Conservation (phyloP, 2,329 filamentous ascomycete species). For the Fusarium proliferatum region DNA sequence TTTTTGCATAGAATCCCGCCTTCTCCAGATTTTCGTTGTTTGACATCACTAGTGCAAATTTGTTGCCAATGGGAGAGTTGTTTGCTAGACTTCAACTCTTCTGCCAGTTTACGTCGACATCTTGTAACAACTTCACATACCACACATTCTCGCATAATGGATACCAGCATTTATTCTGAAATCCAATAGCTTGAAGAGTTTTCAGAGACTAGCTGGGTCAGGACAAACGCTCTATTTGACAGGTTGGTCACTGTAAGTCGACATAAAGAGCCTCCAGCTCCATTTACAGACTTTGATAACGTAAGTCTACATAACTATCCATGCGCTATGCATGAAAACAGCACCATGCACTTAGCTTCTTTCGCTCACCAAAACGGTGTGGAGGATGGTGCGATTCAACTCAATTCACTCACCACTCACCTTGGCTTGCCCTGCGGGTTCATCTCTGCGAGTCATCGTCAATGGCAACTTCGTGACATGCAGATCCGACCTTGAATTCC, state of each 20-base stretch:
- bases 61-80: constrained; percentile 25
- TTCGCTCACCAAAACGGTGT: constrained; percentile 34
- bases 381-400: constrained; percentile 32
- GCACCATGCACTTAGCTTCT: constrained; percentile 33
- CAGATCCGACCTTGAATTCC: constrained; percentile 42
- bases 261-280: constrained; percentile 18
- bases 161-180: background rate
- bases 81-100: constrained; percentile 16
- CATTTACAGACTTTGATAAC: constrained; percentile 33
- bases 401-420: constrained; percentile 38
- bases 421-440: constrained; percentile 16
- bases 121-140: background rate
- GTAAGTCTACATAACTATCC: constrained; percentile 36
- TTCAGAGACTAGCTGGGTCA: background rate
- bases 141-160: background rate
- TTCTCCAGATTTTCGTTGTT: constrained; percentile 39
- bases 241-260: constrained; percentile 15
- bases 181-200: background rate
- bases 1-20: constrained; percentile 28
- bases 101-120: background rate
- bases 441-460: constrained; percentile 43
- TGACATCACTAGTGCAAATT: constrained; percentile 38
- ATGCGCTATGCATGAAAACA: constrained; percentile 32
- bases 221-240: background rate
- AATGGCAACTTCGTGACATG: constrained; percentile 41